Percentiles rank a stretch among this genome's conserved stretches.
Evolutionary conservation across 352 stramenopile genomes (phyloP).

Genomic region (Phytopythium delawarense): DNA sequence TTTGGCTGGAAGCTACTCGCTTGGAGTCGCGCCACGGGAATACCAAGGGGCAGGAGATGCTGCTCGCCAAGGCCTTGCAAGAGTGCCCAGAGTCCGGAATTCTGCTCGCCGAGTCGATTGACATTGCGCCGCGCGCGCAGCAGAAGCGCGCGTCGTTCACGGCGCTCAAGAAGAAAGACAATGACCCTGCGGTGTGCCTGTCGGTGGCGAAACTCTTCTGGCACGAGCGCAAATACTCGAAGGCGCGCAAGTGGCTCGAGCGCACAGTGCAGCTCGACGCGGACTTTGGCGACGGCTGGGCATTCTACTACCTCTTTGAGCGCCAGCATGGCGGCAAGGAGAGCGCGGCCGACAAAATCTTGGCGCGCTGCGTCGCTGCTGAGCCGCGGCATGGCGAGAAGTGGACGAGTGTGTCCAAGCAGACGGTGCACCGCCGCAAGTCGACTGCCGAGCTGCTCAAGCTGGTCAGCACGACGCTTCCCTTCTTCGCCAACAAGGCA

Average conservation of each 20-base stretch:
- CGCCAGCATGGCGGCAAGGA: conserved; percentile 77
- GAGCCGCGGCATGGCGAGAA: conserved; percentile 95
- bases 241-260: conserved; percentile 98
- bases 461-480: conserved; percentile 73
- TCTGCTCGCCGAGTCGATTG: conserved; percentile 95
- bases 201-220: conserved; percentile 97
- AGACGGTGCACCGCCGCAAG: conserved; percentile 89
- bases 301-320: conserved; percentile 97
- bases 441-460: conserved; percentile 64
- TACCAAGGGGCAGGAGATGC: conserved; percentile 92
- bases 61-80: conserved; percentile 97
- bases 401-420: conserved; percentile 93
- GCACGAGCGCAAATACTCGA: conserved; percentile 92
- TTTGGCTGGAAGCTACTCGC: conserved; percentile 97
- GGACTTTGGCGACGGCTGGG: conserved; percentile 97
- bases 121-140: conserved; percentile 90
- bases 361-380: conserved; percentile 82
- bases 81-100: conserved; percentile 95
- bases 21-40: conserved; percentile 92
- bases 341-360: conserved; percentile 76
- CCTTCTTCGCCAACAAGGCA: conserved; percentile 57
- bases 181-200: conserved; percentile 95
- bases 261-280: conserved; percentile 93
- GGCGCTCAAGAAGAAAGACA: conserved; percentile 96
- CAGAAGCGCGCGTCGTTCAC: conserved; percentile 96